A percentile compares a stretch with the other conserved stretches of the same genome.
Conservation (phyloP, 192 early-diverging fungal species). For the Phlyctochytrium arcticum region DNA sequence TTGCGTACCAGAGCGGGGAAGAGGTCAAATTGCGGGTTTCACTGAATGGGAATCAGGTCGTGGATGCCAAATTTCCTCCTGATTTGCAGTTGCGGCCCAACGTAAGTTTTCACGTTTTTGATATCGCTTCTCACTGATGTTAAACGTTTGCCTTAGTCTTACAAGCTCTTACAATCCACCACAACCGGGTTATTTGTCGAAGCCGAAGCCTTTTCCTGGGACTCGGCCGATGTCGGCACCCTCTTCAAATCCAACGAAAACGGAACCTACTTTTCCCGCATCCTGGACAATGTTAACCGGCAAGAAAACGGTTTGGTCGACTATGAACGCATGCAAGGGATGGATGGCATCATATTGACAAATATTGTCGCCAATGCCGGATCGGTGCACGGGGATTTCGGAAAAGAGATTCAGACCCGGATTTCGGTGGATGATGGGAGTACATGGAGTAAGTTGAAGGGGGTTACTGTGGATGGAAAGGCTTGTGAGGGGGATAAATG, state of each 20-base stretch:
- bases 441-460: slow-evolving; percentile 59
- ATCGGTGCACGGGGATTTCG: slow-evolving; percentile 50
- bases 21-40: slow-evolving; percentile 68
- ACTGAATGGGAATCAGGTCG: slow-evolving; percentile 68
- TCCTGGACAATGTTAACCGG: slow-evolving; percentile 78
- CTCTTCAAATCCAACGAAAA: slow-evolving; percentile 89
- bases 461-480: slow-evolving; percentile 44
- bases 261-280: slow-evolving; percentile 72
- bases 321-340: slow-evolving; percentile 84
- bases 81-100: slow-evolving; percentile 65
- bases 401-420: slow-evolving; percentile 65
- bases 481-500: background rate
- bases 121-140: too few relatives aligned
- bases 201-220: slow-evolving; percentile 17
- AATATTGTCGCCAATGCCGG: slow-evolving; percentile 78
- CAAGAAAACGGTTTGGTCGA: slow-evolving; percentile 71
- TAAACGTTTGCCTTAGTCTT: slow-evolving; percentile 45
- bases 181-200: slow-evolving; percentile 53
- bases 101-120: too few relatives aligned
- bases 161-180: slow-evolving; percentile 80
- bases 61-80: slow-evolving; percentile 80
- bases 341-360: slow-evolving; percentile 82
- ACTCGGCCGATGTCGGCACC: slow-evolving; percentile 68
- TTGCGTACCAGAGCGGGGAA: slow-evolving; percentile 54
- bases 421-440: slow-evolving; percentile 91